Evolutionary conservation across 176 grass and related monocot genomes (phyloP), one percentile per base, ranked within the genome.

Genomic region (Aegilops speltoides): DNA sequence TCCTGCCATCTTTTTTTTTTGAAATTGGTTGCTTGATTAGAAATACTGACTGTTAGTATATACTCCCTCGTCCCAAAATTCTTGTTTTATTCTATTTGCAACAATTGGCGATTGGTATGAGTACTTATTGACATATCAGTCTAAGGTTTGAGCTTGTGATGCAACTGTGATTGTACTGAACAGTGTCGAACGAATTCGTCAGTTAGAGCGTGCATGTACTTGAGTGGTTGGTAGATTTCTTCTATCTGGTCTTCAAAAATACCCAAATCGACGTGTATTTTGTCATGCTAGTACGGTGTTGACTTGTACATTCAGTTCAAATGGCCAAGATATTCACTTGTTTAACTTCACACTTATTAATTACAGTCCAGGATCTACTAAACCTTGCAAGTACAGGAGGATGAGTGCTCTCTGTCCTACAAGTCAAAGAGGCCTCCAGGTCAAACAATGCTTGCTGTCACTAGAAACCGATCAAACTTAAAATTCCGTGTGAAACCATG

Each of bases 171-270:
- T 81, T 60, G 68, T 61, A 59, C 50, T 23, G n/a, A 62, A 59
- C 38, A 80, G 16, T 69, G 50, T 40, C 17, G 68, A 38, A 52
- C 26, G 43, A 75, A 67, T 73, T 76, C 59, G 17, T 73, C 68
- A 62, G 68, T 54, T 52, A 48, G 16, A 37, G 62, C 63, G 83
- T 74, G 50, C 75, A 71, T 64, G 84, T 43, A 89, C 87, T 59
- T 23, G 48, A 63, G 60, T 67, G 33, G 81, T 85, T 3, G 69
- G 82, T 85, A 68, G 82, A 85, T 86, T 82, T 72, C 32, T 73
- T 45, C 41, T 45, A 45, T 40, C 64, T 15, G 65, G 46, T 79
- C 60, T 16, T 68, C 22, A 15, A 41, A 78, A 66, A 10, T 73
- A 69, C 29, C 52, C 31, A 22, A 16, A 79, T 68, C 50, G 76